phyloP scores from a whole-genome alignment of 345 rosid genomes.

The Melastoma malabathricum region DNA sequence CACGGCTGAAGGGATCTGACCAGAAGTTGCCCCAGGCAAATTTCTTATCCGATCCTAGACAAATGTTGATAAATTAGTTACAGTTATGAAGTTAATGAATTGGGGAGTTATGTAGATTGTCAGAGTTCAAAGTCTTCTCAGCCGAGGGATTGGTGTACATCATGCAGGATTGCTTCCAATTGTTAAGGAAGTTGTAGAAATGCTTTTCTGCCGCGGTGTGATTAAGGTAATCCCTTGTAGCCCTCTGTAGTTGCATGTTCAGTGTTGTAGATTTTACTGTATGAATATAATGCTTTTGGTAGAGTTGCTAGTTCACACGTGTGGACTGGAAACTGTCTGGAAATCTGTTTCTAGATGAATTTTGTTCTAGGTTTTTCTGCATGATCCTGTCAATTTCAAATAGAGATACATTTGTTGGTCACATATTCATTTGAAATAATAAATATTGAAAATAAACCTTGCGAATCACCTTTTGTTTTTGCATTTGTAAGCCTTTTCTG shows the following conservation, averaged over 20 bases:
- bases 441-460: too few species aligned
- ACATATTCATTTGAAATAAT: too few species aligned
- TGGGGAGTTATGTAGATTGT: conserved; percentile 47
- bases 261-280: too few species aligned
- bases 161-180: conserved; percentile 99
- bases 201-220: conserved; percentile 96
- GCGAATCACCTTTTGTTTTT: too few species aligned
- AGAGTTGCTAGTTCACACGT: too few species aligned
- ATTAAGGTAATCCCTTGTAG: conserved; percentile 51
- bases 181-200: conserved; percentile 96
- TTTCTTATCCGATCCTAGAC: conserved; percentile 6
- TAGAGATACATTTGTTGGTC: too few species aligned
- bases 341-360: too few species aligned
- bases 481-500: too few species aligned
- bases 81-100: conserved; percentile 14
- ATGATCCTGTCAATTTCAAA: too few species aligned
- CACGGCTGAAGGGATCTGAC: conserved; percentile 91
- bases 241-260: neutral
- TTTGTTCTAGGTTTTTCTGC: too few species aligned
- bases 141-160: conserved; percentile 88
- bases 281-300: too few species aligned
- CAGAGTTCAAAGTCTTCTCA: conserved; percentile 81
- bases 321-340: too few species aligned
- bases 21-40: conserved; percentile 79
- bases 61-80: conserved; percentile 3